Conservation (phyloP, 2,329 filamentous ascomycete species). For the Pseudogymnoascus pannorum region DNA sequence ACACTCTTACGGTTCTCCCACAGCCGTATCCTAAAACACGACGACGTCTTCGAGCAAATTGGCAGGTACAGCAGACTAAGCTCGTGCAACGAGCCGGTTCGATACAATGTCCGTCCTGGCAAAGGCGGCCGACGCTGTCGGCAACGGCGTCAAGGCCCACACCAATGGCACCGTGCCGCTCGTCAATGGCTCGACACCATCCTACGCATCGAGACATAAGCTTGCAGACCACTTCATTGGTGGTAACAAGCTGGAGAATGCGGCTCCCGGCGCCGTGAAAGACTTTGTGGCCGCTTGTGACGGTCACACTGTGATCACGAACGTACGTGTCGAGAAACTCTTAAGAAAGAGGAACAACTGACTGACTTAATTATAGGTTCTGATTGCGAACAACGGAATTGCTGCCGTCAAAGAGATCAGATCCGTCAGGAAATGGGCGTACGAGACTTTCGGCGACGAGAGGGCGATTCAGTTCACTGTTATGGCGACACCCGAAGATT, state of each 20-base stretch:
- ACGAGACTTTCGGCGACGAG: constrained; percentile 98
- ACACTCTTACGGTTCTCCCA: background rate
- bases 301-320: constrained; percentile 97
- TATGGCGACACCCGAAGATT: constrained; percentile 98
- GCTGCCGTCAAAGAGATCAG: constrained; percentile 98
- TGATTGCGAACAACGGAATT: constrained; percentile 99
- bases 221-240: constrained; percentile 93
- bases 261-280: constrained; percentile 80
- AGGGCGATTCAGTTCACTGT: constrained; percentile 98
- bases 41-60: background rate
- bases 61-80: background rate
- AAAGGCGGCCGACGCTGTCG: constrained; percentile 2
- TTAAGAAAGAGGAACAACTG: constrained; percentile 17
- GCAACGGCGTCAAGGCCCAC: constrained; percentile 27
- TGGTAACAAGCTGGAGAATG: constrained; percentile 78
- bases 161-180: constrained; percentile 39
- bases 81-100: background rate
- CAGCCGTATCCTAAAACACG: background rate
- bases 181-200: constrained; percentile 48
- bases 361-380: constrained; percentile 53
- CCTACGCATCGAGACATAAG: constrained; percentile 73
- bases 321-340: constrained; percentile 51
- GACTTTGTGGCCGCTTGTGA: constrained; percentile 87
- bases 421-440: constrained; percentile 99
- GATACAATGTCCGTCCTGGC: constrained; percentile 4